A percentile compares a stretch with the other conserved stretches of the same genome.
Conservation (phyloP, 306 rosid species). For the Prunus padus region DNA sequence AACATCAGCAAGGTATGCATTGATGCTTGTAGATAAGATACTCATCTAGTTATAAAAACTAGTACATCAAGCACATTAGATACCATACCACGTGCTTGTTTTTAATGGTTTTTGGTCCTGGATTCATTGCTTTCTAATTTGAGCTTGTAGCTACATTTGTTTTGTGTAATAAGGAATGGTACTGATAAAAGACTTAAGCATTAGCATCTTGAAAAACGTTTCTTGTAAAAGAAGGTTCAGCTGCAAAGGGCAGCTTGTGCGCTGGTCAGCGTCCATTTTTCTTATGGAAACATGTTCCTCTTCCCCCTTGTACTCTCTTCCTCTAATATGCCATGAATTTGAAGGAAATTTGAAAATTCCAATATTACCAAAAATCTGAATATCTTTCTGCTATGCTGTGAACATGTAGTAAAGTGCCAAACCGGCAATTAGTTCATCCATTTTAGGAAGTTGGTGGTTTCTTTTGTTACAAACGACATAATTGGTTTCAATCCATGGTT, state of each 20-base stretch:
- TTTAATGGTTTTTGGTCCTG: background rate
- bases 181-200: background rate
- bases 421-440: background rate
- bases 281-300: background rate
- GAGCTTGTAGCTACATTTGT: background rate
- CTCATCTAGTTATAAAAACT: background rate
- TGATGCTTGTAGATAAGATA: background rate
- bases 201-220: background rate
- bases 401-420: background rate
- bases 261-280: background rate
- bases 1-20: constrained; percentile 69
- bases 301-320: background rate
- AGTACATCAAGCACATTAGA: background rate
- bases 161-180: background rate
- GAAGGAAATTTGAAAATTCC: background rate
- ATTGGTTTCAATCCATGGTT: background rate
- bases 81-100: background rate
- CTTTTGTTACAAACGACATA: background rate
- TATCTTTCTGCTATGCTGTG: background rate
- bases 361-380: background rate
- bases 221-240: background rate
- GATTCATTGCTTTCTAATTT: constrained; percentile 1
- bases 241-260: background rate
- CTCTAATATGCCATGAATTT: background rate
- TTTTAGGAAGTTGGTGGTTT: background rate